Base-by-base conservation (phyloP, 2,329 filamentous ascomycete species). In the Trichothecium roseum region DNA sequence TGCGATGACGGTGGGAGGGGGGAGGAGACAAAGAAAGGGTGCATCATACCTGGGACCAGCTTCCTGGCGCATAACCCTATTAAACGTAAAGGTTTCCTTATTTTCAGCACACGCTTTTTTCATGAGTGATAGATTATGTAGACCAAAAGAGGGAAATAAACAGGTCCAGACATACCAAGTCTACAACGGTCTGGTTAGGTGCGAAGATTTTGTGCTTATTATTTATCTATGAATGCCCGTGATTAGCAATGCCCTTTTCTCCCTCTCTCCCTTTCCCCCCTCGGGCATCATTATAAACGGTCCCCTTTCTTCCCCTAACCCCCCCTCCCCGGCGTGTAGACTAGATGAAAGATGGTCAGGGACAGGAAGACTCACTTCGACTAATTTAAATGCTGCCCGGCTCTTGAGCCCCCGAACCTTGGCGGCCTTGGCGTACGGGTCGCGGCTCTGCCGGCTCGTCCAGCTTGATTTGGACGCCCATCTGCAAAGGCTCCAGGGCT, bases 361-460 rank as follows among this genome's bases (percentile, higher is more conserved):
- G 22, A 10, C n/a, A 7, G 48, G 4, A 10, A 6, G 18, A 9
- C 50, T 22, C 53, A 86, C 86, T 68, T 95, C 84, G 14, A 95
- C 60, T 8, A 98, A 66, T 59, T 98, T 98, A 58, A 91, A 95
- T 0, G 88, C 91, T 18, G 91, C 91, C 42, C 91, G 77, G 49
- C 86, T 93, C 59, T 89, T 95, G 39, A 95, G 63, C 0, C 81
- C 81, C 45, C 83, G 72, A 3, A 93, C 77, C 50, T 78, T 82
- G 31, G 91, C 88, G 47, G 83, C 75, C 37, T 74, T 74, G 1
- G 81, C 74, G 54, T 78, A 94, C 14, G 59, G 60, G 60, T 98
- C 91, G 28, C 60, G 70, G 28, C 65, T 65, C 52, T 95, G 88
- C 15, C 91, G 80, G 35, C 72, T 69, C 55, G 86, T 85, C 91